Conservation (phyloP, 305 asterid genomes). For the Fraxinus latifolia region DNA sequence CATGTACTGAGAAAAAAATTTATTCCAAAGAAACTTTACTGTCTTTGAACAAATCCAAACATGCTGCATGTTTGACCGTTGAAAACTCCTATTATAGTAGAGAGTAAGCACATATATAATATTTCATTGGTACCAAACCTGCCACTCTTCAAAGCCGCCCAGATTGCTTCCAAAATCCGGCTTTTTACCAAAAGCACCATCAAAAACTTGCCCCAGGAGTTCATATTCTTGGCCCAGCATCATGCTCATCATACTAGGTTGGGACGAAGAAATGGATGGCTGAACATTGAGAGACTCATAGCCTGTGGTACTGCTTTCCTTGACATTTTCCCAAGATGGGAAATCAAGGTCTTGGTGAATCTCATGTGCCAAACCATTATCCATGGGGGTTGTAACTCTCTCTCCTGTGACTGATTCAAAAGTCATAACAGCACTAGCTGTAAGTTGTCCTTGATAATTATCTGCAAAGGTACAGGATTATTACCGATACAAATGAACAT, state of each 20-base stretch:
- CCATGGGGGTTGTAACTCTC: conserved; percentile 26
- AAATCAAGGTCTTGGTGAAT: conserved; percentile 43
- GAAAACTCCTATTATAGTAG: not conserved
- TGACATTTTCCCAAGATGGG: conserved; percentile 53
- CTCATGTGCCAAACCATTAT: conserved; percentile 41
- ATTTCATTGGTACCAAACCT: conserved; percentile 43
- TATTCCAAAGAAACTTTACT: not conserved
- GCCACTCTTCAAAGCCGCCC: conserved; percentile 60
- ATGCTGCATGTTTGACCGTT: not conserved
- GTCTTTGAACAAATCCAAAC: not conserved
- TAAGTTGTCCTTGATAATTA: conserved; percentile 49
- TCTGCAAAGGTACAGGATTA: conserved; percentile 38
- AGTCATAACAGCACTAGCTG: conserved; percentile 44
- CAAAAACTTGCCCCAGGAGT: conserved; percentile 44
- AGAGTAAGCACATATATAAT: conserved; percentile 7
- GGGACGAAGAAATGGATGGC: conserved; percentile 50
- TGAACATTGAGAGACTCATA: conserved; percentile 48
- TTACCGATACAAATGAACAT: conserved; percentile 18
- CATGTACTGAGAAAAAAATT: not conserved
- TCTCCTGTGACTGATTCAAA: conserved; percentile 42
- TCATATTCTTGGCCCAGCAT: conserved; percentile 51
- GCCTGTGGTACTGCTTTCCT: conserved; percentile 43
- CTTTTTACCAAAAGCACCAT: conserved; percentile 34
- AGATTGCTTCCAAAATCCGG: conserved; percentile 41
- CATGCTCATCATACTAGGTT: conserved; percentile 36